Evolutionary conservation across 23 red algal species (phyloP), one percentile per base, ranked within the genome.

Genomic region (Chondrus crispus): DNA sequence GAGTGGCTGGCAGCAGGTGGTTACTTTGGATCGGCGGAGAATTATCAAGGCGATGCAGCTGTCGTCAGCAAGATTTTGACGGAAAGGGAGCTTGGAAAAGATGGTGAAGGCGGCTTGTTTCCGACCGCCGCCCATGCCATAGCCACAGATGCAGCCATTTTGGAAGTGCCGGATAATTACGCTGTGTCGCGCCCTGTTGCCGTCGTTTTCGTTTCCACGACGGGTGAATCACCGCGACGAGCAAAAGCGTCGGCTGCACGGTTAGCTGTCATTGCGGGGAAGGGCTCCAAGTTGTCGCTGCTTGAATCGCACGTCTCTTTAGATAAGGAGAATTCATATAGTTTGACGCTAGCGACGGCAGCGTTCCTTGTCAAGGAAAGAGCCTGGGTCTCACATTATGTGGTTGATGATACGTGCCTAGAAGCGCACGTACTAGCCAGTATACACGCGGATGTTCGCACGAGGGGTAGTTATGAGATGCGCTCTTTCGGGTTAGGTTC

Each of bases 271-370:
- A 10, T 79, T 74, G 66, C 85, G 10, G 88, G 75, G 55, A 32
- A 74, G 44, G 50, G 81, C 50, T 87, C 95, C 35, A 41, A 62
- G 20, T 46, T 92, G 19, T 72, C 74, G 5, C 82, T 96, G 64
- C 50, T 96, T 20, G 87, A 96, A 74, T 86, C 82, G 19, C 82
- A 96, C 53, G 68, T 74, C 28, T 72, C 87, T 45, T 22, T 72
- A 58, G 49, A 70, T 43, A 55, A n/a, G 43, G 69, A 72, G 33
- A 66, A 80, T 53, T 89, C 88, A 41, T 89, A 87, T 42, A 72
- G 70, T 43, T 81, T 90, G 14, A 48, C 68, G 7, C 48, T 93
- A 3, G 32, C 46, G 10, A 54, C 51, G 42, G 91, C 69, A 20
- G 52, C 89, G 1, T 11, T 94, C 24, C 39, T 12, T 84, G 80